Base-by-base conservation (phyloP, 2,329 filamentous ascomycete genomes). In the Orbilia ellipsospora region DNA sequence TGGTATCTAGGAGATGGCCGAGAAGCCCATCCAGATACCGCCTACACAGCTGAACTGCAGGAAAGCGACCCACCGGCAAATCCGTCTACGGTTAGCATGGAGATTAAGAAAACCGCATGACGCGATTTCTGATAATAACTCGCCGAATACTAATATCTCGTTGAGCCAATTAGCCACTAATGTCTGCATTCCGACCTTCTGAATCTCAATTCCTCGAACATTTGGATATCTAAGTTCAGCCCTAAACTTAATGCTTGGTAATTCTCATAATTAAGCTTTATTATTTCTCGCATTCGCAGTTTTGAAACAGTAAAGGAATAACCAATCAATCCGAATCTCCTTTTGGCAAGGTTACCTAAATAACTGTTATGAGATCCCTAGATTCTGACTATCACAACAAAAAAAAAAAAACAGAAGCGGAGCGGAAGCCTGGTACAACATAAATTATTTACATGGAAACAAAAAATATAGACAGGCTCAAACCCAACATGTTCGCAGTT, bases 31-130 rank as follows among this genome's bases (percentile, higher is more conserved):
- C 13, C 13, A 6, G 44, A 48, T 48, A 55, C n/a, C 23, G 13
- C 15, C 51, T 55, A 18, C 28, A 56, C 54, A n/a, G 51, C 54
- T 56, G 31, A 16, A 28, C 54, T 56, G 54, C 54, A 56, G 54
- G 26, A 15, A 40, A 7, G 23, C 54, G 54, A 42, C 54, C 28
- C 28, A 56, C 31, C 7, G n/a, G 15, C 54, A 31, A 31, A 3
- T 28, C 44, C 44, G 44, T 18, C 44, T 18, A 13, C 13, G 15
- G 16, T n/a, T 48, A 48, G 31, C 2, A 7, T 36, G 31, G 31
- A 36, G 31, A 36, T 36, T 6, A 6, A 36, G 31, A 36, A 10
- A 10, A 36, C 5, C 31, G 5, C 31, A 36, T 36, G 5, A 36
- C 31, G 31, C 31, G 10, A 6, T 36, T 36, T 36, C 31, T 6